Evolutionary conservation across 768 basidiomycete species (phyloP).

Genomic region (Suillus plorans): DNA sequence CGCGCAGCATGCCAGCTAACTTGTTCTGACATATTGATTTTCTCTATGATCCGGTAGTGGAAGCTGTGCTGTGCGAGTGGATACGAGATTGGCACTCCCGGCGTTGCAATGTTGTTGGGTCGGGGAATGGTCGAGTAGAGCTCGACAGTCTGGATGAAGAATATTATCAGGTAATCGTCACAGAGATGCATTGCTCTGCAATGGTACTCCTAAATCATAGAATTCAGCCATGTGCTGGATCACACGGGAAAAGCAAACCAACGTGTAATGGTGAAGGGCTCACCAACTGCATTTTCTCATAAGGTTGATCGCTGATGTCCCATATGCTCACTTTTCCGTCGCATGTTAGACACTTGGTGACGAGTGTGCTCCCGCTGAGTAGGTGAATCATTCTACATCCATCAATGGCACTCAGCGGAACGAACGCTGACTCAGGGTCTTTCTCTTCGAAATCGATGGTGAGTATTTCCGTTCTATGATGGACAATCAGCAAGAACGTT

Average conservation of each 20-base stretch:
- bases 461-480: constrained; percentile 42
- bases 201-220: constrained; percentile 32
- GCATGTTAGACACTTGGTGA: constrained; percentile 33
- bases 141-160: constrained; percentile 44
- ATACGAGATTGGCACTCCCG: constrained; percentile 29
- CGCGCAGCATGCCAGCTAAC: constrained; percentile 20
- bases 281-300: constrained; percentile 34
- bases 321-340: constrained; percentile 35
- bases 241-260: constrained; percentile 2
- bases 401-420: constrained; percentile 30
- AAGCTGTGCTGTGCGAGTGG: constrained; percentile 49
- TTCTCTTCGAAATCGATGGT: constrained; percentile 36
- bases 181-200: constrained; percentile 42
- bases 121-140: constrained; percentile 39
- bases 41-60: constrained; percentile 56
- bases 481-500: background rate
- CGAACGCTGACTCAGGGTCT: constrained; percentile 39
- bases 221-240: background rate
- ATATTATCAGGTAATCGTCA: constrained; percentile 40
- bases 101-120: constrained; percentile 15
- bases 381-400: constrained; percentile 33
- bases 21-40: constrained; percentile 40
- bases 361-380: constrained; percentile 37
- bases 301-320: constrained; percentile 32
- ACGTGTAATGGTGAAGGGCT: constrained; percentile 36